Evolutionary conservation across 1,284 basidiomycete genomes (phyloP).

Genomic region (Heterobasidion occidentale): DNA sequence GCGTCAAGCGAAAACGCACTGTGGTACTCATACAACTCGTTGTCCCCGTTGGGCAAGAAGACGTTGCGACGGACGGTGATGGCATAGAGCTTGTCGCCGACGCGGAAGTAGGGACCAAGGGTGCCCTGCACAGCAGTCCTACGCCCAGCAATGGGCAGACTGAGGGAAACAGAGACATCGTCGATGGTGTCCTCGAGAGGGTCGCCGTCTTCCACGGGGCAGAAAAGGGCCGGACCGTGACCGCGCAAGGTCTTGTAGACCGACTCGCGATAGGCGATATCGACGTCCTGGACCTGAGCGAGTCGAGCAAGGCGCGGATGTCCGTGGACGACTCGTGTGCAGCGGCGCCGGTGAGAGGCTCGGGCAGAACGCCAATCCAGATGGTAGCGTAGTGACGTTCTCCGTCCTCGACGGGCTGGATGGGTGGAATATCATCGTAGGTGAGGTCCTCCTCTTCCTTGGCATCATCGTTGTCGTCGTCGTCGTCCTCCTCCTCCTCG

Average conservation of each 20-base stretch:
- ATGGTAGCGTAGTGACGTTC: slow-evolving; percentile 23
- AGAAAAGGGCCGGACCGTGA: slow-evolving; percentile 19
- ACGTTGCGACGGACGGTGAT: slow-evolving; percentile 27
- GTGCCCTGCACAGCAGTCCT: slow-evolving; percentile 24
- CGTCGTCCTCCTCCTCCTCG: slow-evolving; percentile 14
- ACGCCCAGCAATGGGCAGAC: slow-evolving; percentile 23
- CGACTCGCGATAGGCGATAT: slow-evolving; percentile 29
- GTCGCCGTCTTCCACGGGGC: slow-evolving; percentile 20
- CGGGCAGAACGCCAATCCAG: slow-evolving; percentile 31
- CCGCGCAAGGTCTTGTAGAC: slow-evolving; percentile 14
- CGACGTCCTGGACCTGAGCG: slow-evolving; percentile 20
- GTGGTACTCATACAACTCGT: slow-evolving; percentile 20
- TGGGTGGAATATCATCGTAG: slow-evolving; percentile 1
- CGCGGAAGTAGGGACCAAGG: slow-evolving; percentile 26
- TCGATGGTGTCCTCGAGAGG: slow-evolving; percentile 27
- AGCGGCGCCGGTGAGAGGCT: slow-evolving; percentile 20
- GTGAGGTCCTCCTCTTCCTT: slow-evolving; percentile 12
- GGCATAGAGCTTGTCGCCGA: slow-evolving; percentile 24
- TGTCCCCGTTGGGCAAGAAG: slow-evolving; percentile 17
- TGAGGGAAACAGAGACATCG: slow-evolving; percentile 22
- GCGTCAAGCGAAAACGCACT: slow-evolving; percentile 15
- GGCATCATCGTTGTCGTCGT: slow-evolving; percentile 9
- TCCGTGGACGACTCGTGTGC: slow-evolving; percentile 22
- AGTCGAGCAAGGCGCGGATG: slow-evolving; percentile 4
- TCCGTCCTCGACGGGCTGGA: slow-evolving; percentile 15